These are phyloP conservation scores for Aureobasidium subglaciale DNA, from an alignment of 2,329 filamentous ascomycete genomes.

Conservation along the genomic window DNA sequence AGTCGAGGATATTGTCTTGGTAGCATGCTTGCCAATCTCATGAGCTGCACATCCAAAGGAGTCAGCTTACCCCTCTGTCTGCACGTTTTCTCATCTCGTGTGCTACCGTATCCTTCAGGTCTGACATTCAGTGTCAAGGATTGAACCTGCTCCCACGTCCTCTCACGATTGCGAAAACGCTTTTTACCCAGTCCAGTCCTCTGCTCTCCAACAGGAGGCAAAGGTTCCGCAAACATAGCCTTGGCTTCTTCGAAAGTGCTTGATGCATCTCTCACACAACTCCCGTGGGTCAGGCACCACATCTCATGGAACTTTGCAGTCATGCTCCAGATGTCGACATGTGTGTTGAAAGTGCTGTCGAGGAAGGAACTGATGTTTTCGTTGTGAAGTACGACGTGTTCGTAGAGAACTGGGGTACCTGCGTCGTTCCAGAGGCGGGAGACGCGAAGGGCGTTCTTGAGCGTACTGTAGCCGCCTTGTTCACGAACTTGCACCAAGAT, in stretches of 20 bases:
- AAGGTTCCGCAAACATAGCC: neutral
- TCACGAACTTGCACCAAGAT: slow-evolving; percentile 6
- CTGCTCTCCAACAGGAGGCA: neutral
- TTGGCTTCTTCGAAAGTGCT: neutral
- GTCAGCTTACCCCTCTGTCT: neutral
- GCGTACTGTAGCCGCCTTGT: neutral
- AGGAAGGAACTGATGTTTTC: neutral
- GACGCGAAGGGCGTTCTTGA: neutral
- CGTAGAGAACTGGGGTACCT: neutral
- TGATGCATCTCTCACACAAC: neutral
- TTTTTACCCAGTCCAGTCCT: neutral
- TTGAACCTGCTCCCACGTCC: neutral
- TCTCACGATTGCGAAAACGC: neutral
- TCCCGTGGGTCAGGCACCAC: neutral
- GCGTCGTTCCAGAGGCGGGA: slow-evolving; percentile 5
- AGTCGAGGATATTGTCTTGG: neutral
- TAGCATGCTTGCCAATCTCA: slow-evolving; percentile 5
- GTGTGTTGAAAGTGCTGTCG: neutral
- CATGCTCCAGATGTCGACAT: neutral
- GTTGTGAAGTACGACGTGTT: slow-evolving; percentile 4
- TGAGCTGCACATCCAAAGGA: neutral
- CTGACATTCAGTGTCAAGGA: neutral
- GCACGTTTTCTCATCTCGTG: neutral
- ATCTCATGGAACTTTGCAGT: neutral
- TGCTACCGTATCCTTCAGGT: neutral